A percentile compares a stretch with the other conserved stretches of the same genome.
These are phyloP conservation scores for Telopea speciosissima DNA, from an alignment of 177 flowering plant species.

Conservation along the genomic window DNA sequence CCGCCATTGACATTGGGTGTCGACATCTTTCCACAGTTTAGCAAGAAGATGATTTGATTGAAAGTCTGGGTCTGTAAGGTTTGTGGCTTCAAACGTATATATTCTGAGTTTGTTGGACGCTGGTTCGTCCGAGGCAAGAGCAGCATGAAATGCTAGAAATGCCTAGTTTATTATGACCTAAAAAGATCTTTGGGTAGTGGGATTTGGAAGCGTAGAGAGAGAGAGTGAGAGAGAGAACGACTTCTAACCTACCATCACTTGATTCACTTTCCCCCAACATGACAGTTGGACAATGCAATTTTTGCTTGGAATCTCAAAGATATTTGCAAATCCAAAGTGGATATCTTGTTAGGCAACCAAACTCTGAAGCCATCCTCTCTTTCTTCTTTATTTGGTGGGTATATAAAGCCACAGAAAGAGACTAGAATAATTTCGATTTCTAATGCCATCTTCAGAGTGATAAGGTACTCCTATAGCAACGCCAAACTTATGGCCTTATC, in stretches of 20 bases:
- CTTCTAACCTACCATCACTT: not conserved
- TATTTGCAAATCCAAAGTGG: too few species aligned
- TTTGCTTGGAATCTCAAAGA: too few species aligned
- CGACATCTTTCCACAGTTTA: constrained; percentile 20
- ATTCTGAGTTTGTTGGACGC: constrained; percentile 27
- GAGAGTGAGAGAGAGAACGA: not conserved
- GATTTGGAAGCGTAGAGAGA: not conserved
- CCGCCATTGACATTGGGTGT: constrained; percentile 4
- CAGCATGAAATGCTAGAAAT: constrained; percentile 25
- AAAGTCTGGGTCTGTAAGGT: not conserved
- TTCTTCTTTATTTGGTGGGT: too few species aligned
- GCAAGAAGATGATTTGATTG: not conserved
- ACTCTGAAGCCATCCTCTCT: too few species aligned
- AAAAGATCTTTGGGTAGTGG: constrained; percentile 1
- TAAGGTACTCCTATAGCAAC: too few species aligned
- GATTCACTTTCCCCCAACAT: too few species aligned
- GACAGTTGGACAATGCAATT: too few species aligned
- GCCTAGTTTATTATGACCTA: not conserved
- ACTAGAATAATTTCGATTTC: too few species aligned
- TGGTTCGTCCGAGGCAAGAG: constrained; percentile 32
- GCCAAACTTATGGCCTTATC: too few species aligned
- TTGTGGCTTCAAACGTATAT: not conserved
- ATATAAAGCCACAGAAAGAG: too few species aligned
- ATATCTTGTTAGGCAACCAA: too few species aligned
- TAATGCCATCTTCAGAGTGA: too few species aligned